Percentiles rank a stretch among this genome's conserved stretches.
Conservation (phyloP, 805 yeast genomes). For the Metschnikowia dekortorum region DNA sequence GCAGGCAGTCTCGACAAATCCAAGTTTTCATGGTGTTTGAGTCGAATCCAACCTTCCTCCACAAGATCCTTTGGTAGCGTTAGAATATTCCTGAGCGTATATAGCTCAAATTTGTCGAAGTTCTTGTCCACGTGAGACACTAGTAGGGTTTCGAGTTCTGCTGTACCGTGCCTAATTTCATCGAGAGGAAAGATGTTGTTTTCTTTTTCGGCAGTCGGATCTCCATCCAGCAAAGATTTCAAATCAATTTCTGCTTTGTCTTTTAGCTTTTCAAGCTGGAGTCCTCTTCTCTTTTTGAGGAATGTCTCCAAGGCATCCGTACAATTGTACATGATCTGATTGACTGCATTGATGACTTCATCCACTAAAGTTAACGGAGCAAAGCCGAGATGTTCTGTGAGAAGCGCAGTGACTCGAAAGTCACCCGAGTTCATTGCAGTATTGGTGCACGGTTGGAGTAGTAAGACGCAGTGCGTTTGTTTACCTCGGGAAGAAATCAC, state of each 20-base stretch:
- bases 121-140: slow-evolving; percentile 74
- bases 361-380: slow-evolving; percentile 81
- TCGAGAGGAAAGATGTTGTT: slow-evolving; percentile 20
- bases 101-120: slow-evolving; percentile 82
- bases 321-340: slow-evolving; percentile 77
- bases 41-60: slow-evolving; percentile 59
- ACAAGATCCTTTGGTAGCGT: slow-evolving; percentile 63
- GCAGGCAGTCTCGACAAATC: slow-evolving; percentile 13
- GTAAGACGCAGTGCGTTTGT: neutral
- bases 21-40: slow-evolving; percentile 66
- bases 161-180: slow-evolving; percentile 75
- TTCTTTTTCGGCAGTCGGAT: slow-evolving; percentile 2
- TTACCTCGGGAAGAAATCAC: neutral
- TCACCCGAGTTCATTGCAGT: slow-evolving; percentile 19
- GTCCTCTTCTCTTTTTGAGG: slow-evolving; percentile 29
- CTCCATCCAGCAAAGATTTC: slow-evolving; percentile 11
- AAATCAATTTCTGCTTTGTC: slow-evolving; percentile 5
- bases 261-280: slow-evolving; percentile 15
- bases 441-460: neutral
- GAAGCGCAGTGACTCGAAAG: slow-evolving; percentile 36
- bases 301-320: slow-evolving; percentile 73
- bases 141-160: slow-evolving; percentile 68
- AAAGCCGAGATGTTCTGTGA: slow-evolving; percentile 83
- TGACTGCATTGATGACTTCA: slow-evolving; percentile 83
- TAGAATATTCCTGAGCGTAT: slow-evolving; percentile 72